These are phyloP conservation scores for Talaromyces liani DNA, from an alignment of 495 filamentous ascomycete genomes.

Conservation along the genomic window DNA sequence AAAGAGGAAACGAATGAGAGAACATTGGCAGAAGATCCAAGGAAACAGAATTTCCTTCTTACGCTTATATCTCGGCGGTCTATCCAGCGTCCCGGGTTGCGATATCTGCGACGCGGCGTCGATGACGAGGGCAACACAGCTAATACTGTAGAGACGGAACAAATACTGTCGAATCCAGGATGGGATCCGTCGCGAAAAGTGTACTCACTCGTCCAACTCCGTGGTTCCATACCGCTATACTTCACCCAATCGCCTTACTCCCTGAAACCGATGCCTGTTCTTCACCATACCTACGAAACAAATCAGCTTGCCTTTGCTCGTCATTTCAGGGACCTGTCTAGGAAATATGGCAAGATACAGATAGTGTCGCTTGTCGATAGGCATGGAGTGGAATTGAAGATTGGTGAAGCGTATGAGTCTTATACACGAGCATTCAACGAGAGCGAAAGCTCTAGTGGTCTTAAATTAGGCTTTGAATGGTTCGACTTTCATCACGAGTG, in stretches of 20 bases:
- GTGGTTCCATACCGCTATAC: slow-evolving; percentile 85
- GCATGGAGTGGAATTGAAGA: slow-evolving; percentile 64
- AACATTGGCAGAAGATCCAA: slow-evolving; percentile 5
- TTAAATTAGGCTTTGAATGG: slow-evolving; percentile 73
- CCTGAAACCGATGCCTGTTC: slow-evolving; percentile 76
- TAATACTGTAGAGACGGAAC: slow-evolving; percentile 91
- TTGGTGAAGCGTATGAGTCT: slow-evolving; percentile 71
- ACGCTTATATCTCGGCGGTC: slow-evolving; percentile 85
- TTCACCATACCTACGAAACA: slow-evolving; percentile 67
- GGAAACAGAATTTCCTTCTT: slow-evolving; percentile 53
- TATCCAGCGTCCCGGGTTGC: slow-evolving; percentile 72
- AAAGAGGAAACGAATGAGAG: slow-evolving; percentile 5
- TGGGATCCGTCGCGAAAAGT: slow-evolving; percentile 56
- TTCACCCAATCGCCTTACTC: slow-evolving; percentile 91
- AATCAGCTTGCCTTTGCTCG: slow-evolving; percentile 71
- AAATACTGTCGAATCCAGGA: slow-evolving; percentile 64
- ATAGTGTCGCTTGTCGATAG: slow-evolving; percentile 84
- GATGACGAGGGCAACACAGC: slow-evolving; percentile 82
- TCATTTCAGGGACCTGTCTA: slow-evolving; percentile 63
- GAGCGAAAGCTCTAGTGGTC: slow-evolving; percentile 44
- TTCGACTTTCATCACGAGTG: slow-evolving; percentile 92
- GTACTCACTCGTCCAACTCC: slow-evolving; percentile 76
- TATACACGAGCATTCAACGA: slow-evolving; percentile 55
- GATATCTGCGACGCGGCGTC: slow-evolving; percentile 86
- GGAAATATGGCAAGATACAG: slow-evolving; percentile 67